Base-by-base conservation (phyloP, 805 yeast species). In the Blastobotrys muscicola region DNA sequence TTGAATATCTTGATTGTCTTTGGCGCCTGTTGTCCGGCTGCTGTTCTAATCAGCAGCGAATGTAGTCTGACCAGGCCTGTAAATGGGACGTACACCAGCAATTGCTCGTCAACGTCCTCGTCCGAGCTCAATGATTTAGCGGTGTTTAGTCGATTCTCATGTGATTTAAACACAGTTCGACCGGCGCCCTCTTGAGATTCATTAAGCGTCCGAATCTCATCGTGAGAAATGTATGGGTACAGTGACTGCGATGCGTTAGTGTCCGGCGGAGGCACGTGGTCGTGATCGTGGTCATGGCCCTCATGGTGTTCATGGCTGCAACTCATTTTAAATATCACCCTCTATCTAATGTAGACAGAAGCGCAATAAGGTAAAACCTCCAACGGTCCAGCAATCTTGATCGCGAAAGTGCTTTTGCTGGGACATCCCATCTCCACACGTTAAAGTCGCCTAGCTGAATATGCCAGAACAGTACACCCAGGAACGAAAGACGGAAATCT, bases 1-100 rank as follows among this genome's bases (percentile, higher is more conserved):
- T 85, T 86, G 71, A 72, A 87, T 13, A 90, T 54, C 54, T 79
- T 76, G 50, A 90, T 71, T 1, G 70, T 68, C 48, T 71, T 70
- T 0, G 96, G 95, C 42, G 95, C 83, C 45, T 74, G 68, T 16
- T 69, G 69, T 36, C 71, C 74, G 1, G 78, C 79, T 44, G 77
- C 69, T 0, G 87, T 72, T 50, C 95, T 70, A 8, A 90, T 49
- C 2, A 83, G 74, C 1, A 90, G 51, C 2, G 95, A 82, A 57
- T 76, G 84, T 31, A 90, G 61, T 57, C 81, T 85, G 34, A 84
- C 86, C 16, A 74, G 66, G 1, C 82, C 83, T 9, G 81, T 78
- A 55, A 90, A 90, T 26, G 96, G 97, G 26, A 90, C 74, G 42
- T 76, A 74, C 29, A 90, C 51, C 29, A 89, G 73, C 51, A 89